Percentiles rank a stretch among this genome's conserved stretches.
Conservation (phyloP, 768 basidiomycete species). For the Paxillus ammoniavirescens region DNA sequence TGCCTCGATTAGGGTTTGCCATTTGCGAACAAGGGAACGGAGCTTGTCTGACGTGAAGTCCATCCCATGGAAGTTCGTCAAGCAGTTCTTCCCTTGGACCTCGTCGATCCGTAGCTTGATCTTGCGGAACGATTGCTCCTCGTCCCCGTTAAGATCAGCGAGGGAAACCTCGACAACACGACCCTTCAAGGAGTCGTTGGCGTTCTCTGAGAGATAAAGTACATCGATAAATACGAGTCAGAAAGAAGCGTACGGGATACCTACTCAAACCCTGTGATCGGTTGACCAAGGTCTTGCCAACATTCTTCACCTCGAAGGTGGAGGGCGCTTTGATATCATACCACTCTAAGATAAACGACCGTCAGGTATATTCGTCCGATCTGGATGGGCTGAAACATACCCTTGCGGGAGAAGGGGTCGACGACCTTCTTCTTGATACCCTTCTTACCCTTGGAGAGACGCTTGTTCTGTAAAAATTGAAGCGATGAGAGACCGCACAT, state of each 20-base stretch:
- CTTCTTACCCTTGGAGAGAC: slow-evolving; percentile 97
- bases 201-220: slow-evolving; percentile 68
- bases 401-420: slow-evolving; percentile 99
- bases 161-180: slow-evolving; percentile 96
- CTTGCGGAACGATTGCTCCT: slow-evolving; percentile 99
- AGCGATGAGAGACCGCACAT: not conserved
- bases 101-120: slow-evolving; percentile 98
- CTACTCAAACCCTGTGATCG: slow-evolving; percentile 95
- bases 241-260: slow-evolving; percentile 33
- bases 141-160: slow-evolving; percentile 98
- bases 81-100: slow-evolving; percentile 97
- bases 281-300: slow-evolving; percentile 99
- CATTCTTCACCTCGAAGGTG: slow-evolving; percentile 93
- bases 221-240: slow-evolving; percentile 11
- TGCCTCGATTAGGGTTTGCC: slow-evolving; percentile 99
- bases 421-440: slow-evolving; percentile 99
- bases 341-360: slow-evolving; percentile 69
- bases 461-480: slow-evolving; percentile 74
- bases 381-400: slow-evolving; percentile 39
- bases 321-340: slow-evolving; percentile 99
- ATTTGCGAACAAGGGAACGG: slow-evolving; percentile 98
- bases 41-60: slow-evolving; percentile 99
- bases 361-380: not conserved
- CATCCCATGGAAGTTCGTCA: slow-evolving; percentile 99
- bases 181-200: slow-evolving; percentile 96